phyloP scores from a whole-genome alignment of 768 basidiomycete genomes.

The Pulveroboletus ravenelii region DNA sequence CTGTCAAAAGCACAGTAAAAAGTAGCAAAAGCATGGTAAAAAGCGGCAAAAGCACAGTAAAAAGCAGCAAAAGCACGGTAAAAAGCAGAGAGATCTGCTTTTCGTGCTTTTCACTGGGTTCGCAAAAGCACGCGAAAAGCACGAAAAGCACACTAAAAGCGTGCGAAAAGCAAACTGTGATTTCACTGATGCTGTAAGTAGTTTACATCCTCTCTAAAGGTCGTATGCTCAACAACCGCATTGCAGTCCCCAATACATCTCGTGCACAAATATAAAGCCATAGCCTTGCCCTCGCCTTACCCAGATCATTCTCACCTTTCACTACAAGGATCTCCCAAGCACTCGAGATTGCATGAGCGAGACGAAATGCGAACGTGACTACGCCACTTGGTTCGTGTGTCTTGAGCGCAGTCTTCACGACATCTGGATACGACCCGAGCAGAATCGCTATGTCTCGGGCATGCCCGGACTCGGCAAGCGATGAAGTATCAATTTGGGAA shows the following conservation, averaged over 20 bases:
- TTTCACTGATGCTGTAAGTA: no score
- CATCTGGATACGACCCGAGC: conserved; percentile 88
- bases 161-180: no score
- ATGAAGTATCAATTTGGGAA: conserved; percentile 59
- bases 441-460: conserved; percentile 83
- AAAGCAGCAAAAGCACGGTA: no score
- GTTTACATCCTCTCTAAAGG: conserved; percentile 89
- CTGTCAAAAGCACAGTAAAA: no score
- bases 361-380: conserved; percentile 83
- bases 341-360: conserved; percentile 83
- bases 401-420: conserved; percentile 80
- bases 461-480: conserved; percentile 64
- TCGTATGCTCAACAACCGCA: conserved; percentile 82
- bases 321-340: conserved; percentile 92
- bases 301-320: conserved; percentile 71
- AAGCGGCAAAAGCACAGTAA: no score
- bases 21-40: no score
- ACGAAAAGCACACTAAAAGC: no score
- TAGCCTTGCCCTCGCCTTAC: conserved; percentile 78
- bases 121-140: no score
- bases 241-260: conserved; percentile 83
- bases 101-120: no score
- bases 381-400: conserved; percentile 87
- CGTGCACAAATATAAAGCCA: conserved; percentile 86
- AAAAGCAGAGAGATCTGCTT: no score